Evolutionary conservation across 257 asterid species (phyloP), one percentile per base, ranked within the genome.

Genomic region (Nicotiana tomentosiformis): DNA sequence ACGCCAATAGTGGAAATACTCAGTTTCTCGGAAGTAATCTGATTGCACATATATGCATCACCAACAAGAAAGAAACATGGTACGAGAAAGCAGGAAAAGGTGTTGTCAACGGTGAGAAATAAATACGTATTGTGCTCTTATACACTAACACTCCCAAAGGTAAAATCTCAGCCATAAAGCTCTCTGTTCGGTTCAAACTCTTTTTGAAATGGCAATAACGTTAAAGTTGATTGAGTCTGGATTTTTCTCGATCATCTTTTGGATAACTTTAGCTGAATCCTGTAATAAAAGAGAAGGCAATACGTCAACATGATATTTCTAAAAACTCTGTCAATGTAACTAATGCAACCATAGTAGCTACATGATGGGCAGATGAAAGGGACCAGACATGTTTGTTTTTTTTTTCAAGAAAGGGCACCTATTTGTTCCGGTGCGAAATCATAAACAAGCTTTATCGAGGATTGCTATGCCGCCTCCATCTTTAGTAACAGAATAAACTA

Each of bases 151-250:
- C 4, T 8, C 65, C 26, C 26, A 58, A 58, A 58, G 65, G 12
- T 58, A 18, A 18, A 58, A 58, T 58, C 1, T 18, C 29, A 58
- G 23, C 26, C 12, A 18, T 58, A 58, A 58, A 58, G 51, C 12
- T 43, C 12, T 43, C 51, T 43, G 51, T 43, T 29, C 32, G 17
- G 53, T 83, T 85, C 84, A 85, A 23, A 35, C 79, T 86, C 86
- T 93, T 88, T 92, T 90, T 1, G 98, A 91, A 66, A 95, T 68
- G 23, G 97, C 92, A 60, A 95, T 94, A 29, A 94, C 95, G 46
- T 90, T 95, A 91, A 94, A 95, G 88, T 90, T 89, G 77, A 87
- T 89, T 2, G 99, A 94, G 35, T 91, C 91, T 0, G 97, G 99
- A 84, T 93, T 94, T 62, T 93, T 89, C 87, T 87, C 86, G 29